A percentile compares a stretch with the other conserved stretches of the same genome.
Conservation (phyloP, 257 asterid genomes). For the Fraxinus pennsylvanica region DNA sequence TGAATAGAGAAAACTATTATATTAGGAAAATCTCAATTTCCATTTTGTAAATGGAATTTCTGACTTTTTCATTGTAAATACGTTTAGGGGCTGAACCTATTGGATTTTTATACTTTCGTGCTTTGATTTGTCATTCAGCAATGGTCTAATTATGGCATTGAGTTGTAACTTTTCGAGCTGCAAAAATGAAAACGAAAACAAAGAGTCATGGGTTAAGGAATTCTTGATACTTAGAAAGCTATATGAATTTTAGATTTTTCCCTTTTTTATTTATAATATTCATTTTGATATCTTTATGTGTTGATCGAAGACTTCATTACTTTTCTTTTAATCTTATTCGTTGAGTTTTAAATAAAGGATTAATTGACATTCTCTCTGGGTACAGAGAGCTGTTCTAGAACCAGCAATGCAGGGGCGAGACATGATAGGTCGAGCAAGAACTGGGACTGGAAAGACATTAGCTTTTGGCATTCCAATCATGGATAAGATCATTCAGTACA, state of each 20-base stretch:
- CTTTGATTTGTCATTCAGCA: not conserved
- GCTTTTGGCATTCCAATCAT: constrained; percentile 84
- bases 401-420: constrained; percentile 96
- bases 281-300: not conserved
- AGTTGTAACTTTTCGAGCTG: not conserved
- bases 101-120: not conserved
- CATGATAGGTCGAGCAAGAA: constrained; percentile 94
- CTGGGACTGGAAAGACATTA: constrained; percentile 92
- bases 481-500: constrained; percentile 68
- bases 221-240: not conserved
- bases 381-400: constrained; percentile 70
- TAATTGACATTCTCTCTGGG: not conserved
- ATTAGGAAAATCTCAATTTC: not conserved
- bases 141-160: not conserved
- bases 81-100: not conserved
- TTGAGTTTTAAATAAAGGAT: not conserved
- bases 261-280: not conserved
- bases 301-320: not conserved
- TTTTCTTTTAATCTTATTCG: not conserved
- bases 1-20: not conserved
- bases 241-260: not conserved
- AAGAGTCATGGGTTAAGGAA: not conserved
- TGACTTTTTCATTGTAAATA: not conserved
- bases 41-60: not conserved
- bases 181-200: not conserved